phyloP scores from a whole-genome alignment of 345 rosid genomes.

The Eucalyptus shirleyi region DNA sequence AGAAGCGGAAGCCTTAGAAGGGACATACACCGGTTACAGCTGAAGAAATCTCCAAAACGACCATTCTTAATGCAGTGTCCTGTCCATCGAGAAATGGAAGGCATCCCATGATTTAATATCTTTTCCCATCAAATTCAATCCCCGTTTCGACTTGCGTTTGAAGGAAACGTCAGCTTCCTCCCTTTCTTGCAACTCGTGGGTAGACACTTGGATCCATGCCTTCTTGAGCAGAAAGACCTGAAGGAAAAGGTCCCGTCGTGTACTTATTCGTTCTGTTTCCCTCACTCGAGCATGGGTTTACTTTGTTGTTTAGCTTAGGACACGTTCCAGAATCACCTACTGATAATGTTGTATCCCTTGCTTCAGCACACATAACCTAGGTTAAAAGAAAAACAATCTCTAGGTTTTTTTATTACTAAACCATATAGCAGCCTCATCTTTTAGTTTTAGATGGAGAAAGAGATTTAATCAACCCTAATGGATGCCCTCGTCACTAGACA shows the following conservation, averaged over 20 bases:
- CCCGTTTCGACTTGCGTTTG: background rate
- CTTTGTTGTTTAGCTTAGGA: background rate
- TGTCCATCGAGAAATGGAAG: background rate
- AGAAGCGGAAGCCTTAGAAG: too few species aligned
- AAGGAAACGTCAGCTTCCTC: background rate
- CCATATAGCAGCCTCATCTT: background rate
- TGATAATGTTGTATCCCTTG: background rate
- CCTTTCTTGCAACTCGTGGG: background rate
- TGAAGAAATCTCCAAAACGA: background rate
- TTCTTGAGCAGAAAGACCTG: background rate
- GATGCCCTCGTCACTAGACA: background rate
- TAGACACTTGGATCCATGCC: background rate
- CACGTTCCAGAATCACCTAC: background rate
- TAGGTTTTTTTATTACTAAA: background rate
- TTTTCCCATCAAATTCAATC: background rate
- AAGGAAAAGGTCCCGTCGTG: background rate
- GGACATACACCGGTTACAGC: background rate
- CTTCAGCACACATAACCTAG: background rate
- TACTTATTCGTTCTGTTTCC: background rate
- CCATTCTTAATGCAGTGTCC: background rate
- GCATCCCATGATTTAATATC: background rate
- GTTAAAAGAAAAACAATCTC: background rate
- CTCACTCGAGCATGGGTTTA: background rate
- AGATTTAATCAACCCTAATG: background rate
- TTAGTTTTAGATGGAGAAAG: background rate